phyloP scores from a whole-genome alignment of 2,329 filamentous ascomycete species.

The Allantophomopsis lycopodina region DNA sequence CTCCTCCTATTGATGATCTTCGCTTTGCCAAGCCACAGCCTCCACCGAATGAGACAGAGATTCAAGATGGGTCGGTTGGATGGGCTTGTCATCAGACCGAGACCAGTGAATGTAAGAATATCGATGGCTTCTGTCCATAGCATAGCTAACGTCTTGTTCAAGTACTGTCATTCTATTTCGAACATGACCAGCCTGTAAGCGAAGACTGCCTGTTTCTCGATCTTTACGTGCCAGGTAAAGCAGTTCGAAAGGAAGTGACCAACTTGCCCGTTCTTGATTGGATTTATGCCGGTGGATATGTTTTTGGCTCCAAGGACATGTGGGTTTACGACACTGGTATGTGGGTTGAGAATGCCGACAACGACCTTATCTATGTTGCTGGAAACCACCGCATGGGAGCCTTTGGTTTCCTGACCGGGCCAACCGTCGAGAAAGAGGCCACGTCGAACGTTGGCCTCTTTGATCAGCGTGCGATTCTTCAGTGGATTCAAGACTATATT shows the following conservation, averaged over 20 bases:
- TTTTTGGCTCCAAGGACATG: slow-evolving; percentile 15
- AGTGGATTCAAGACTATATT: slow-evolving; percentile 31
- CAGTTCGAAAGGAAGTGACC: slow-evolving; percentile 15
- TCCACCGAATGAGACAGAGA: slow-evolving; percentile 16
- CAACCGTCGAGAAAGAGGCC: slow-evolving; percentile 22
- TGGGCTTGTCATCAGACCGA: slow-evolving; percentile 20
- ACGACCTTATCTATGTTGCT: slow-evolving; percentile 16
- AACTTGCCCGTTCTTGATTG: slow-evolving; percentile 26
- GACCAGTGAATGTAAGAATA: slow-evolving; percentile 9
- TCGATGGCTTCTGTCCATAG: neutral
- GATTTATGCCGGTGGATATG: slow-evolving; percentile 30
- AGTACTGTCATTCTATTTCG: slow-evolving; percentile 1
- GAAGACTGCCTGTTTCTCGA: slow-evolving; percentile 33
- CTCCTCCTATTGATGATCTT: slow-evolving; percentile 23
- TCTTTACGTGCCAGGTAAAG: slow-evolving; percentile 25
- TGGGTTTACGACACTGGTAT: slow-evolving; percentile 9
- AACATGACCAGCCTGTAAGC: slow-evolving; percentile 10
- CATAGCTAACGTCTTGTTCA: slow-evolving; percentile 1
- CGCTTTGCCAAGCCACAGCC: slow-evolving; percentile 26
- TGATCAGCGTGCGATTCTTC: slow-evolving; percentile 27
- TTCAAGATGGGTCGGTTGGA: slow-evolving; percentile 19
- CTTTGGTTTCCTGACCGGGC: slow-evolving; percentile 21
- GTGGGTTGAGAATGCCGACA: slow-evolving; percentile 18
- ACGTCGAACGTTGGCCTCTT: slow-evolving; percentile 28
- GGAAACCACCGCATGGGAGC: slow-evolving; percentile 16